Conservation (phyloP, 1,284 basidiomycete species). For the Vanrija sp. region DNA sequence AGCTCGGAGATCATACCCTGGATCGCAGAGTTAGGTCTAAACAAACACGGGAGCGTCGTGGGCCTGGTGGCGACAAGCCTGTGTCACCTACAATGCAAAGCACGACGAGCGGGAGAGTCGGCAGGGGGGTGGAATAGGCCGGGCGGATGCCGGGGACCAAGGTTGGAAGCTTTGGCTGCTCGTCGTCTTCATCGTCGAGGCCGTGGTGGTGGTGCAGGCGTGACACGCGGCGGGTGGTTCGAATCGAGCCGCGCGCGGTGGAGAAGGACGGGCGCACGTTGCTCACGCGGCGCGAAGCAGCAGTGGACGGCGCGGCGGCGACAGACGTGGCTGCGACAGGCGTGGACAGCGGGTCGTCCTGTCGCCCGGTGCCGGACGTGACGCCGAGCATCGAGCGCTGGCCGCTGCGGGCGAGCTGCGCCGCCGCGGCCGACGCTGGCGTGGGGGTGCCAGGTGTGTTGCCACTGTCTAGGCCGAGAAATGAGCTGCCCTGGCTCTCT, state of each 20-base stretch:
- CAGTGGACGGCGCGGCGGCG: background rate
- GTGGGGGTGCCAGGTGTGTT: background rate
- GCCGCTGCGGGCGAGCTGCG: background rate
- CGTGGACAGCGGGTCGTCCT: background rate
- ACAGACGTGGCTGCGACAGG: background rate
- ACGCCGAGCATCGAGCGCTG: constrained; percentile 6
- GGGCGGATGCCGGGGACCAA: constrained; percentile 48
- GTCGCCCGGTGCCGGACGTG: background rate
- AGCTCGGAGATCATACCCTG: constrained; percentile 92
- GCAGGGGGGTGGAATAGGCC: constrained; percentile 66
- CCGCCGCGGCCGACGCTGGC: background rate
- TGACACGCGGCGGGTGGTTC: constrained; percentile 8
- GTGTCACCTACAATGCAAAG: constrained; percentile 70
- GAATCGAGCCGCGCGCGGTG: constrained; percentile 6
- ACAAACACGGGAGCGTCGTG: background rate
- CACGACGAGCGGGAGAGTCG: constrained; percentile 82
- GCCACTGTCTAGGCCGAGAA: background rate
- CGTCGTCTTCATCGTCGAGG: constrained; percentile 24
- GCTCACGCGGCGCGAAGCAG: background rate
- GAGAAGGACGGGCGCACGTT: constrained; percentile 9
- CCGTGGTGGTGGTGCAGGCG: background rate
- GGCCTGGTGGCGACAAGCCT: background rate
- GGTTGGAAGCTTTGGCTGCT: constrained; percentile 38
- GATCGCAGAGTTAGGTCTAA: background rate
- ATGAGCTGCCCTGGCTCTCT: too few relatives aligned